These are phyloP conservation scores for Globisporangium cystogenes DNA, from an alignment of 352 stramenopile species.

Conservation along the genomic window DNA sequence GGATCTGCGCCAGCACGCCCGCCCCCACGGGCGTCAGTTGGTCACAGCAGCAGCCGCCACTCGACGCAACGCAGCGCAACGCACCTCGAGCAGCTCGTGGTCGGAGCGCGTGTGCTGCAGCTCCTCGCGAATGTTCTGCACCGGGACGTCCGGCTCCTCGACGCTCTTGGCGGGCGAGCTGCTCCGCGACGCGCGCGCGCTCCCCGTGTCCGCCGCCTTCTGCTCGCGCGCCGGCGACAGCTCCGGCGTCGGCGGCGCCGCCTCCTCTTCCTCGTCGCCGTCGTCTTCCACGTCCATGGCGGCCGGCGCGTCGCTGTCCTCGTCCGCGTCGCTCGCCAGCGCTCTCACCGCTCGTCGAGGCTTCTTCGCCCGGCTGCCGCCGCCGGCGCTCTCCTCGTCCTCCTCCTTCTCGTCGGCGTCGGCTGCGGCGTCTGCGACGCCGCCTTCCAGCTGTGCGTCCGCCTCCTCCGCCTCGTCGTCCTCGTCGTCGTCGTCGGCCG, in stretches of 20 bases:
- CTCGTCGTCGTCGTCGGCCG: slow-evolving; percentile 11
- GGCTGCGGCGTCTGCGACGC: slow-evolving; percentile 13
- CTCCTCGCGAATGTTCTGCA: slow-evolving; percentile 41
- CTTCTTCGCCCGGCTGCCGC: slow-evolving; percentile 2
- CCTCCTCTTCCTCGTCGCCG: no score
- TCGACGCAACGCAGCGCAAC: background rate
- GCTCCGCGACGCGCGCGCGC: slow-evolving; percentile 41
- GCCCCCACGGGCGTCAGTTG: background rate
- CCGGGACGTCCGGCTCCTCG: slow-evolving; percentile 29
- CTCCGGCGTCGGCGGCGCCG: slow-evolving; percentile 7
- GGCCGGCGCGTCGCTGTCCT: background rate
- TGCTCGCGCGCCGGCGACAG: slow-evolving; percentile 13
- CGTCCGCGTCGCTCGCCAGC: background rate
- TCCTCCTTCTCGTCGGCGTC: slow-evolving; percentile 12
- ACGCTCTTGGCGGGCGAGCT: slow-evolving; percentile 13
- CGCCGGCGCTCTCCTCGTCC: slow-evolving; percentile 5
- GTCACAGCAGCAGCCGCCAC: background rate
- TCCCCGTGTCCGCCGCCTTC: slow-evolving; percentile 16
- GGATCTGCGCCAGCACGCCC: slow-evolving; percentile 17
- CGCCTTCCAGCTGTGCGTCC: slow-evolving; percentile 16
- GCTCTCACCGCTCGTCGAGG: background rate
- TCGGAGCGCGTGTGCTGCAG: slow-evolving; percentile 20
- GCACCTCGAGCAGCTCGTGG: slow-evolving; percentile 47
- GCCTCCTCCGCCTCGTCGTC: slow-evolving; percentile 26
- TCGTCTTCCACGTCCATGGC: no score